phyloP scores from a whole-genome alignment of 1,284 basidiomycete species.

The Laetiporus sulphureus region DNA sequence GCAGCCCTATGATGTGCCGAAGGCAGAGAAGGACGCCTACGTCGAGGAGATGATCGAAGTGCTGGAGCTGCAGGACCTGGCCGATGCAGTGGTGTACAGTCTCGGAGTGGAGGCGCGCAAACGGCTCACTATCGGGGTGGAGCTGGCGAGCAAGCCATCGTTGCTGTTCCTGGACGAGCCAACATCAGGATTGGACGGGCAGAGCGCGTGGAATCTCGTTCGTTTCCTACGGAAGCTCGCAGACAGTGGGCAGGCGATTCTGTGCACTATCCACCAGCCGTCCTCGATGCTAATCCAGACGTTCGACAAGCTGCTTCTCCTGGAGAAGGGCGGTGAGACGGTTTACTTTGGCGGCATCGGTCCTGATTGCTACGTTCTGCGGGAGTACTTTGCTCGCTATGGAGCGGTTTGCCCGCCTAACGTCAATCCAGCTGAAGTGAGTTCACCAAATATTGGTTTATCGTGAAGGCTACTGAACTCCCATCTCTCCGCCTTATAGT shows the following conservation, averaged over 20 bases:
- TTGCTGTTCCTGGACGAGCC: constrained; percentile 65
- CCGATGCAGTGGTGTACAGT: constrained; percentile 56
- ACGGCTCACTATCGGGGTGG: constrained; percentile 84
- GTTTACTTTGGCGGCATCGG: constrained; percentile 82
- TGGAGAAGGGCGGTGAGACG: constrained; percentile 61
- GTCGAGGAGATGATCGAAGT: constrained; percentile 73
- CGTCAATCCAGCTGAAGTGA: constrained; percentile 32
- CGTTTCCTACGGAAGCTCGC: constrained; percentile 82
- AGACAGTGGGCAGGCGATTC: constrained; percentile 79
- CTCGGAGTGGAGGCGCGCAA: constrained; percentile 79
- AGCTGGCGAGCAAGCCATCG: constrained; percentile 79
- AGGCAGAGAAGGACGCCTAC: constrained; percentile 78
- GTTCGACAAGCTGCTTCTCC: constrained; percentile 68
- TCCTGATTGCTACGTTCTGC: constrained; percentile 50
- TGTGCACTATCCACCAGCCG: constrained; percentile 76
- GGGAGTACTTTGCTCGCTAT: constrained; percentile 63
- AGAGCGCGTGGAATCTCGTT: constrained; percentile 80
- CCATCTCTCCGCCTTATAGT: constrained; percentile 12
- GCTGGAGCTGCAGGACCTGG: constrained; percentile 58
- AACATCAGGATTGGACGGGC: constrained; percentile 59
- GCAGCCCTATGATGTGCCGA: constrained; percentile 70
- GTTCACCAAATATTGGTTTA: background rate
- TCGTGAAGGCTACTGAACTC: background rate
- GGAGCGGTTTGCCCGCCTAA: constrained; percentile 60
- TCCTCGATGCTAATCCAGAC: constrained; percentile 62